Percentiles rank a stretch among this genome's conserved stretches.
Evolutionary conservation across 176 grass and related monocot genomes (phyloP).

Genomic region (Bonia amplexicaulis): DNA sequence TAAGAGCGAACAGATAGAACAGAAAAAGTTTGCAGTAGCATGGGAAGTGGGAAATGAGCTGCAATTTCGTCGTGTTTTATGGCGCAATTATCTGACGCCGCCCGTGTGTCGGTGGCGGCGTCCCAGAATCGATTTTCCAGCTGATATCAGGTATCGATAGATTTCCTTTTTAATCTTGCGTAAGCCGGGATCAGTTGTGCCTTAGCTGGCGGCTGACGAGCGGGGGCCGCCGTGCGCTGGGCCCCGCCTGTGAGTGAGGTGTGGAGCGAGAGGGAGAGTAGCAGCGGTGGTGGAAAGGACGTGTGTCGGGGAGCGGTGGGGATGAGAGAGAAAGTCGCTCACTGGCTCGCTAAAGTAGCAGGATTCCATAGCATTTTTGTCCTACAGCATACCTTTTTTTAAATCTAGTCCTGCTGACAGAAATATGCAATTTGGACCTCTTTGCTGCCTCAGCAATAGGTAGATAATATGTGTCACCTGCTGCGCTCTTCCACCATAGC

Average conservation of each 20-base stretch:
- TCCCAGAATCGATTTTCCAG: neutral
- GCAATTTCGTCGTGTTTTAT: neutral
- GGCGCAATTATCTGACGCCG: neutral
- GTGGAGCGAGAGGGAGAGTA: neutral
- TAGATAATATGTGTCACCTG: no score
- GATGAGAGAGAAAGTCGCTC: neutral
- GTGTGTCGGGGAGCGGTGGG: slow-evolving; percentile 23
- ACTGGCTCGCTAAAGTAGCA: neutral
- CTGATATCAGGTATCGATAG: neutral
- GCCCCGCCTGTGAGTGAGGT: neutral
- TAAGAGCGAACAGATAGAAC: neutral
- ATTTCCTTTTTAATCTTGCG: neutral
- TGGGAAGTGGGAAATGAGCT: neutral
- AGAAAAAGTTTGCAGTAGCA: neutral
- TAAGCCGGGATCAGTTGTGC: neutral
- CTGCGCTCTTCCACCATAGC: no score
- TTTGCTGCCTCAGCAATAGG: no score
- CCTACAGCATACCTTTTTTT: no score
- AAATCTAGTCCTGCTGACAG: no score
- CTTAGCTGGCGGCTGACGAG: slow-evolving; percentile 29
- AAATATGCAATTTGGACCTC: no score
- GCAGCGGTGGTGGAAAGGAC: neutral
- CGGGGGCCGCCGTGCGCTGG: neutral
- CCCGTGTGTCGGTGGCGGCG: slow-evolving; percentile 28
- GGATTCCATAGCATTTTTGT: no score